Conservation (phyloP, 116 monocot species). For the Iris pallida region DNA sequence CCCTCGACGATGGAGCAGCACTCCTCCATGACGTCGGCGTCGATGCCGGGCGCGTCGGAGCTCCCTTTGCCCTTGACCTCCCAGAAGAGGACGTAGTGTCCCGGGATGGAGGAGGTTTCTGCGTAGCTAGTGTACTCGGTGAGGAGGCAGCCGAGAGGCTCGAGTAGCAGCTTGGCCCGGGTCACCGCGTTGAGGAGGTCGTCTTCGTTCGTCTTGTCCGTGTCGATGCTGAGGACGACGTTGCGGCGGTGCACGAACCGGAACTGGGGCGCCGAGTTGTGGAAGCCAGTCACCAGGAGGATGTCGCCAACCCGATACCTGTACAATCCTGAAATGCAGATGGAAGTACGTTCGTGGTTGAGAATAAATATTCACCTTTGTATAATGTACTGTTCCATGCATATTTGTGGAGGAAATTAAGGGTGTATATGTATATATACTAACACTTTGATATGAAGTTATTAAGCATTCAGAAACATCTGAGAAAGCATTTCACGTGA, state of each 20-base stretch:
- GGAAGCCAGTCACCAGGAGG: slow-evolving; percentile 31
- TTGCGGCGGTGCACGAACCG: slow-evolving; percentile 75
- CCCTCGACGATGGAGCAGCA: slow-evolving; percentile 58
- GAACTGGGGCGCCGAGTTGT: slow-evolving; percentile 74
- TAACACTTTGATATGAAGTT: no score
- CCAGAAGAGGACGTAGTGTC: slow-evolving; percentile 88
- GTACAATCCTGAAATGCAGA: slow-evolving; percentile 44
- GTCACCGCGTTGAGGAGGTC: slow-evolving; percentile 65
- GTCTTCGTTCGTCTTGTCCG: slow-evolving; percentile 77
- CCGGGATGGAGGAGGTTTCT: slow-evolving; percentile 61
- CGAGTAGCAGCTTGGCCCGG: slow-evolving; percentile 34
- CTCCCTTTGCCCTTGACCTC: slow-evolving; percentile 27
- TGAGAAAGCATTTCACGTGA: no score
- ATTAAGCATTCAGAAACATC: no score
- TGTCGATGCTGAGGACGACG: slow-evolving; percentile 72
- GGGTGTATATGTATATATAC: no score
- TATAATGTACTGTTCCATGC: no score
- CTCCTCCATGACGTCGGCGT: slow-evolving; percentile 32
- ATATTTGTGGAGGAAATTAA: no score
- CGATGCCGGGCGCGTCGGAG: not conserved
- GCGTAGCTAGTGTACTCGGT: slow-evolving; percentile 68
- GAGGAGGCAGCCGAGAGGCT: slow-evolving; percentile 38
- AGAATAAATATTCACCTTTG: not conserved
- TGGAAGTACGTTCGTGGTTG: not conserved
- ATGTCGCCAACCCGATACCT: slow-evolving; percentile 81